Conservation (phyloP, 1,284 basidiomycete genomes). For the Anthracocystis panici-leucophaei region DNA sequence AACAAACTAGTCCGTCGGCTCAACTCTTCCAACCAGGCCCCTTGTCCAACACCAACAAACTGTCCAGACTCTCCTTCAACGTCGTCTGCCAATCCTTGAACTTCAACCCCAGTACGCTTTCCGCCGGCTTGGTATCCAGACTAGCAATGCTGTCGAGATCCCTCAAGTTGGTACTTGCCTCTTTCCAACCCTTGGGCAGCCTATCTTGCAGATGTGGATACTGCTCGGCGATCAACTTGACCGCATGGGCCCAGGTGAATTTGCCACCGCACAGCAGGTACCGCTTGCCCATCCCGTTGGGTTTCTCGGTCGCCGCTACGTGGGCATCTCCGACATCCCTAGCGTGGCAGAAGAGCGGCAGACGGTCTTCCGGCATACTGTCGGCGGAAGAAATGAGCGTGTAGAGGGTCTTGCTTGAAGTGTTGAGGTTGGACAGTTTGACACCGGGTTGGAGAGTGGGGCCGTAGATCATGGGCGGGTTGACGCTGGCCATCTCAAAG, state of each 20-base stretch:
- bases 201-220: constrained; percentile 49
- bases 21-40: constrained; percentile 42
- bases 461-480: constrained; percentile 66
- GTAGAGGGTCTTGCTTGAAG: constrained; percentile 60
- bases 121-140: constrained; percentile 53
- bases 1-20: background rate
- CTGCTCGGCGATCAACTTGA: constrained; percentile 46
- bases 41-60: constrained; percentile 55
- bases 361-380: constrained; percentile 62
- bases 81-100: constrained; percentile 60
- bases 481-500: constrained; percentile 54
- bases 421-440: constrained; percentile 57
- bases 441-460: constrained; percentile 54
- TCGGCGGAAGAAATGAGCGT: constrained; percentile 52
- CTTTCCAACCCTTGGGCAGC: constrained; percentile 62
- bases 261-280: constrained; percentile 58
- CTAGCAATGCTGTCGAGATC: constrained; percentile 32
- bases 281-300: constrained; percentile 47
- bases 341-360: constrained; percentile 68
- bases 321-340: constrained; percentile 65
- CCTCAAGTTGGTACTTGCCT: constrained; percentile 21
- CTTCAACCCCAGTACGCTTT: constrained; percentile 39
- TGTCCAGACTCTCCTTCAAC: constrained; percentile 57
- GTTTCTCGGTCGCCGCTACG: constrained; percentile 53
- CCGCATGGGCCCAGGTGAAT: constrained; percentile 59